These are phyloP conservation scores for Umbilicus rupestris DNA, from an alignment of 164 flowering plant genomes.

Conservation along the genomic window DNA sequence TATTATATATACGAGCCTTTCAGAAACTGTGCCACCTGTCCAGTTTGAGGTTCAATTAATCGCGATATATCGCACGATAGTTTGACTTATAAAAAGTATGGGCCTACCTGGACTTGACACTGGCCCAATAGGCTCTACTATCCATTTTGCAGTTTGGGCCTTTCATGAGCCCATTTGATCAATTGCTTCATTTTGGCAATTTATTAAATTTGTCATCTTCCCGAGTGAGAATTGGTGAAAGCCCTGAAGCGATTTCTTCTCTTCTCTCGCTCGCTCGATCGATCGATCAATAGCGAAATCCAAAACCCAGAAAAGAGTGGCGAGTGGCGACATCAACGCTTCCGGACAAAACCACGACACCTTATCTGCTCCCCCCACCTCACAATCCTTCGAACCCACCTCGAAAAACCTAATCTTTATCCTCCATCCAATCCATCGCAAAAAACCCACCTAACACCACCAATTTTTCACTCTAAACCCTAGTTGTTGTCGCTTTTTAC, in stretches of 20 bases:
- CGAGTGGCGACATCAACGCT: background rate
- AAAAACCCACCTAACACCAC: background rate
- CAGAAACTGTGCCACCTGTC: background rate
- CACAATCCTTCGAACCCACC: background rate
- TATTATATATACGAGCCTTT: background rate
- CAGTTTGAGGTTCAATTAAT: too few species aligned
- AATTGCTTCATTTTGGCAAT: too few species aligned
- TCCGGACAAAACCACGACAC: background rate
- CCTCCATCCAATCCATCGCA: background rate
- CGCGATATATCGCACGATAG: too few species aligned
- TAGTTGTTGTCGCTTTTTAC: background rate
- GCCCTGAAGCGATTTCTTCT: background rate
- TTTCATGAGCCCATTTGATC: too few species aligned
- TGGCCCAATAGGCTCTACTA: too few species aligned
- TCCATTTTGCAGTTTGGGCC: too few species aligned
- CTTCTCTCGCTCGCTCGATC: background rate
- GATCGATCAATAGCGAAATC: background rate
- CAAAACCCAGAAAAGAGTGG: background rate
- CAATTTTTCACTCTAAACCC: background rate
- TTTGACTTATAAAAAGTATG: background rate
- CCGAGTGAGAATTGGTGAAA: background rate
- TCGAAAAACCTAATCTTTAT: background rate
- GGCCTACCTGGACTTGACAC: background rate
- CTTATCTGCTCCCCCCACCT: background rate
- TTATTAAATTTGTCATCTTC: background rate